Conservation (phyloP, 495 filamentous ascomycete species). For the Penicillium chermesinum region DNA sequence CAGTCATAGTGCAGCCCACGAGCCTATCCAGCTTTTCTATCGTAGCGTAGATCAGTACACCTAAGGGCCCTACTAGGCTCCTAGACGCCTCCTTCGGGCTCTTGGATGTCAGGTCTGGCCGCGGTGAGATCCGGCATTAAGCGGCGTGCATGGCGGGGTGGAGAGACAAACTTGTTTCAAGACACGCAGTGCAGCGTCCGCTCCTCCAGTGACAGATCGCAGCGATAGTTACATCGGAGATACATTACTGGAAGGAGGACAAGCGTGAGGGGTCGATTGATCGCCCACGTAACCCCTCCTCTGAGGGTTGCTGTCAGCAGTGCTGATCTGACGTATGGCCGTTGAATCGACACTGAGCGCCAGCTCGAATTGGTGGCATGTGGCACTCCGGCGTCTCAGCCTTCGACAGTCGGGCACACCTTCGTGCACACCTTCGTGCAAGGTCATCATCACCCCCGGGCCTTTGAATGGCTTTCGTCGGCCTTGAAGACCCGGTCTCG, state of each 20-base stretch:
- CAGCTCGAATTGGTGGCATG: neutral
- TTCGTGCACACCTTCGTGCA: too few species aligned
- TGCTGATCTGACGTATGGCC: neutral
- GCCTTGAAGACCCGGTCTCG: neutral
- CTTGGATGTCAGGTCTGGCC: too few species aligned
- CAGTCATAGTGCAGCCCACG: too few species aligned
- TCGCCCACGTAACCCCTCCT: neutral
- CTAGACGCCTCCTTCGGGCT: too few species aligned
- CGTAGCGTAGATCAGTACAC: too few species aligned
- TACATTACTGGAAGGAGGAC: conserved; percentile 12
- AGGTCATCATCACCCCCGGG: too few species aligned
- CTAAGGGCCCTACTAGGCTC: too few species aligned
- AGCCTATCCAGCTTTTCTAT: too few species aligned
- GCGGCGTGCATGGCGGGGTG: too few species aligned
- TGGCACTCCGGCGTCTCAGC: neutral
- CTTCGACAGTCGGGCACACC: neutral
- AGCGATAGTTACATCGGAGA: conserved; percentile 9
- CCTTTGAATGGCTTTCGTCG: too few species aligned
- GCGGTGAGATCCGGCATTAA: too few species aligned
- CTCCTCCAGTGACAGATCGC: neutral
- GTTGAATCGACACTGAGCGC: neutral
- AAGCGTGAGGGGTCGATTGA: conserved; percentile 9
- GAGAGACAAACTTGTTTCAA: conserved; percentile 8
- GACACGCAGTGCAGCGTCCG: neutral
- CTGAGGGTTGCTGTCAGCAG: neutral